A percentile compares a stretch with the other conserved stretches of the same genome.
These are phyloP conservation scores for Hypoxylon fuscum DNA, from an alignment of 495 filamentous ascomycete species.

Conservation along the genomic window DNA sequence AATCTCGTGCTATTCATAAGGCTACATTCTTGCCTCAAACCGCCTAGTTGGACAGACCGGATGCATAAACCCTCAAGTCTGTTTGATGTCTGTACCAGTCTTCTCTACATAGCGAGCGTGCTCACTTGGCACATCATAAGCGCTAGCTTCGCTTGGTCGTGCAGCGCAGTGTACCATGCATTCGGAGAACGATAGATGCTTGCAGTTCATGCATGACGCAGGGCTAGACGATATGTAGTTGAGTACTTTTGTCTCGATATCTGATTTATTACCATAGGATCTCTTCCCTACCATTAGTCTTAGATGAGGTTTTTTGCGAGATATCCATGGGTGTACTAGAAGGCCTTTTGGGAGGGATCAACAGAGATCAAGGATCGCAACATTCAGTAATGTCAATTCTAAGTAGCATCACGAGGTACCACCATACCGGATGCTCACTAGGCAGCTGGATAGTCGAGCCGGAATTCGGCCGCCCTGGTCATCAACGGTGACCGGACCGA, in stretches of 20 bases:
- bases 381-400: conserved; percentile 1
- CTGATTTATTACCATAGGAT: background rate
- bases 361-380: background rate
- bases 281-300: conserved; percentile 2
- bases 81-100: conserved; percentile 27
- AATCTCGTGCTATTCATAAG: background rate
- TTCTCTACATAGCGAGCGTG: conserved; percentile 19
- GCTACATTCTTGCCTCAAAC: background rate
- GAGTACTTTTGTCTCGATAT: background rate
- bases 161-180: conserved; percentile 23
- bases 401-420: conserved; percentile 12
- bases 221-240: background rate
- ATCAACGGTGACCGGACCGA: conserved; percentile 35
- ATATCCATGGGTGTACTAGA: background rate
- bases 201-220: conserved; percentile 14
- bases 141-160: conserved; percentile 14
- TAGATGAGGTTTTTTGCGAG: background rate
- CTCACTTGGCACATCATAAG: conserved; percentile 33
- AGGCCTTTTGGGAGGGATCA: conserved; percentile 1
- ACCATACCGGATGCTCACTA: conserved; percentile 11
- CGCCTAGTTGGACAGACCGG: conserved; percentile 2
- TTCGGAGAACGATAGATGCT: conserved; percentile 8
- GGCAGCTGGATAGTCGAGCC: conserved; percentile 33
- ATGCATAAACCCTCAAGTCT: conserved; percentile 15
- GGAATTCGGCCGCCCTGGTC: conserved; percentile 29